Evolutionary conservation across 129 eudicot species (phyloP), one percentile per base, ranked within the genome.

Genomic region (Chrysanthemum seticuspe): DNA sequence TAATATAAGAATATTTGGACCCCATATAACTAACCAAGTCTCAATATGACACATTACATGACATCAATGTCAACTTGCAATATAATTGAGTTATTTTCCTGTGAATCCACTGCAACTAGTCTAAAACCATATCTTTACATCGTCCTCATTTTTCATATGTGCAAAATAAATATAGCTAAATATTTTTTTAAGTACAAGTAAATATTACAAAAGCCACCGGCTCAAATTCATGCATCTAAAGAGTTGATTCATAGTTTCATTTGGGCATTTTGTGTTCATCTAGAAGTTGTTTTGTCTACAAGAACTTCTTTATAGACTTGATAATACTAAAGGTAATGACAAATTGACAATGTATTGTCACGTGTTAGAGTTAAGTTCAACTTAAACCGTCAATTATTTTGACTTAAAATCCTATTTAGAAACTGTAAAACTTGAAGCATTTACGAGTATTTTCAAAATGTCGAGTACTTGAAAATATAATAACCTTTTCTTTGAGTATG

Each of bases 61-160:
- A 69, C 27, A 19, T 36, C 75, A 70, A 55, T 48, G 34, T n/a
- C 77, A 73, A 73, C 51, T 61, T 62, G 70, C 31, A 54, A 68
- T 68, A 51, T 68, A 51, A 7, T 36, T 36, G 45, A 58, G 2
- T 3, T 51, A 68, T 23, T 69, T 29, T 34, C 31, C 15, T 6
- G 31, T 6, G 31, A 18, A 73, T 73, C 51, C 77, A 15, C 62
- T 73, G 62, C 3, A 73, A 73, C 18, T 49, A 48, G 62, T 51
- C 70, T 62, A 49, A 5, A 10, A 73, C 4, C 4, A 25, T 59
- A 44, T 8, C 29, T 15, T 15, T 62, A 60, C 50, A 14, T 14
- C 34, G 34, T 10, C 31, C 10, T 15, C 14, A 25, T 73, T 49
- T 72, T 50, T 19, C 62, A 51, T 49, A 15, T 49, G 61, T 49